Conservation (phyloP, 805 yeast genomes). For the Yamadazyma kitorensis region DNA sequence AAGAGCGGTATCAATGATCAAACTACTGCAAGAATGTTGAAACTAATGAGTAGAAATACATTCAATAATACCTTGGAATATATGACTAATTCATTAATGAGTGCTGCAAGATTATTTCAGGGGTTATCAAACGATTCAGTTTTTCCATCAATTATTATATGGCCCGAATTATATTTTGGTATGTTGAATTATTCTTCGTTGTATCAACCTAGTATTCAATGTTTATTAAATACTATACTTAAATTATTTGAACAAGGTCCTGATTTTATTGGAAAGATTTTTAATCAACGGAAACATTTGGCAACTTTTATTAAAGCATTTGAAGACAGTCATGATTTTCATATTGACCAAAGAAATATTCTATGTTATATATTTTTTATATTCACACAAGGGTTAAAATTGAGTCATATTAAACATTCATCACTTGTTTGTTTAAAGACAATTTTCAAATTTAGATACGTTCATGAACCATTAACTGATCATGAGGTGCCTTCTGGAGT, state of each 20-base stretch:
- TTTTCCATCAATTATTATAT: slow-evolving; percentile 47
- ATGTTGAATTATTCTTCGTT: slow-evolving; percentile 26
- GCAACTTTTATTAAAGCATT: slow-evolving; percentile 39
- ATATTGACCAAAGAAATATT: slow-evolving; percentile 44
- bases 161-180: slow-evolving; percentile 41
- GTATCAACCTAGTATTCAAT: slow-evolving; percentile 32
- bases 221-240: slow-evolving; percentile 25
- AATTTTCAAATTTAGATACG: slow-evolving; percentile 42
- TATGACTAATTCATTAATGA: slow-evolving; percentile 27
- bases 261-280: slow-evolving; percentile 24
- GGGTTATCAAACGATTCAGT: slow-evolving; percentile 47
- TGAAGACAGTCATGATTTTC: slow-evolving; percentile 42
- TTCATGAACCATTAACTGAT: slow-evolving; percentile 20
- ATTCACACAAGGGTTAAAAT: slow-evolving; percentile 55
- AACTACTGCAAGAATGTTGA: slow-evolving; percentile 33
- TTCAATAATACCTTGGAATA: slow-evolving; percentile 24
- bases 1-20: slow-evolving; percentile 61
- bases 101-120: slow-evolving; percentile 46
- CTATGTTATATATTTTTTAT: slow-evolving; percentile 48
- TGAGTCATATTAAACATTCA: slow-evolving; percentile 52
- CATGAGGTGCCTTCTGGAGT: slow-evolving; percentile 11
- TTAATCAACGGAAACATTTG: slow-evolving; percentile 33
- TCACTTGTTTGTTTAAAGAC: slow-evolving; percentile 45
- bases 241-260: slow-evolving; percentile 22
- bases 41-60: slow-evolving; percentile 22